Conservation (phyloP, 208 protist species). For the Blechomonas ayalai region DNA sequence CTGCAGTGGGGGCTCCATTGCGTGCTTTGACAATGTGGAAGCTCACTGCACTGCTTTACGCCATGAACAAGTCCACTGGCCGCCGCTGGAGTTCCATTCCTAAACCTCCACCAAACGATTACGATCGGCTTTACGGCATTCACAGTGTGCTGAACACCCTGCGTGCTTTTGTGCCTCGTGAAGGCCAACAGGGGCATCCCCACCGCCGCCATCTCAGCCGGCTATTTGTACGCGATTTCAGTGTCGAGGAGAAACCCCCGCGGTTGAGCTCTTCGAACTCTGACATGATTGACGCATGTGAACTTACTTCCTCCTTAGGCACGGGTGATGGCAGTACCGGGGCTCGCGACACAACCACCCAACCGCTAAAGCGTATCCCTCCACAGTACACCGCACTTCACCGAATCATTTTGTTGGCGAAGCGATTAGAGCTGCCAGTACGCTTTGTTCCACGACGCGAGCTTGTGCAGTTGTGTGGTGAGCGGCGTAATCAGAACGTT, state of each 20-base stretch:
- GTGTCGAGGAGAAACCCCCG: slow-evolving; percentile 15
- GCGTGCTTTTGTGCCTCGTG: slow-evolving; percentile 24
- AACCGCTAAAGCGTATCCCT: slow-evolving; percentile 26
- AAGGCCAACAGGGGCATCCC: slow-evolving; percentile 6
- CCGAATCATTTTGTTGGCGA: slow-evolving; percentile 50
- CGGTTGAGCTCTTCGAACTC: not conserved
- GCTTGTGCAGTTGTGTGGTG: slow-evolving; percentile 69
- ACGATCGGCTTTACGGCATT: slow-evolving; percentile 62
- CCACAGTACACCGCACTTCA: slow-evolving; percentile 41
- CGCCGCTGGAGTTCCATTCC: slow-evolving; percentile 65
- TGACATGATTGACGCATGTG: no score
- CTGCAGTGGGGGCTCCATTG: no score
- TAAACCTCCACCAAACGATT: slow-evolving; percentile 46
- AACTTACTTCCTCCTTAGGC: no score
- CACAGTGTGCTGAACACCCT: slow-evolving; percentile 57
- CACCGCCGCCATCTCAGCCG: slow-evolving; percentile 15
- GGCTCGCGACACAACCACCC: not conserved
- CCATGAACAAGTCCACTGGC: slow-evolving; percentile 49
- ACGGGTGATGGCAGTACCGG: not conserved
- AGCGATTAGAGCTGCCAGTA: slow-evolving; percentile 37
- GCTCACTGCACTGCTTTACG: slow-evolving; percentile 12
- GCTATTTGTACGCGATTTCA: slow-evolving; percentile 71
- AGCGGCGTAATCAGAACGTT: slow-evolving; percentile 73
- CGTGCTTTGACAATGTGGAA: no score
- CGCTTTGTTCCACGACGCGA: slow-evolving; percentile 47